These are phyloP conservation scores for Diophrys appendiculata DNA, from an alignment of 73 alveolate species.

Conservation along the genomic window DNA sequence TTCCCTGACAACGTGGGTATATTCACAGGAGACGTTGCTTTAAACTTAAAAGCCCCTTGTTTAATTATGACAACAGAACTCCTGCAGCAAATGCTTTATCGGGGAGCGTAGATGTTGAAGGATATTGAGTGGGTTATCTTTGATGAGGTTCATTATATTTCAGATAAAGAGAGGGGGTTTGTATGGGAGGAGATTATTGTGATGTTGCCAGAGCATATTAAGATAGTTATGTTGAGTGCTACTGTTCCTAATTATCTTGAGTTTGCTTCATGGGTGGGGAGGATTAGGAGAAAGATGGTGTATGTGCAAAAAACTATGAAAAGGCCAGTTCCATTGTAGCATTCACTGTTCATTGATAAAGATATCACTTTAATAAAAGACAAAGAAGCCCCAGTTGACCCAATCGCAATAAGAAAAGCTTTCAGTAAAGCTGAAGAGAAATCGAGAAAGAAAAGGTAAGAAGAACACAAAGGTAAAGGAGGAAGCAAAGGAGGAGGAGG, in stretches of 20 bases:
- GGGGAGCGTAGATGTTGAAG: constrained; percentile 79
- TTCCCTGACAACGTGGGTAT: constrained; percentile 96
- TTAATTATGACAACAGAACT: constrained; percentile 98
- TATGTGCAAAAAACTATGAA: constrained; percentile 88
- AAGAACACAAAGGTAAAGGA: constrained; percentile 26
- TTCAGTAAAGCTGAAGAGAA: constrained; percentile 57
- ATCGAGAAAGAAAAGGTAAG: constrained; percentile 67
- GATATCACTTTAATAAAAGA: constrained; percentile 76
- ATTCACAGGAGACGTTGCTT: constrained; percentile 89
- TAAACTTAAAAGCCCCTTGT: constrained; percentile 87
- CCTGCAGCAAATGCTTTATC: constrained; percentile 82
- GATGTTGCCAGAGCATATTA: constrained; percentile 90
- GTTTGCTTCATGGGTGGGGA: constrained; percentile 99
- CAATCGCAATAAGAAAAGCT: constrained; percentile 63
- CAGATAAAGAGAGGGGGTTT: constrained; percentile 97
- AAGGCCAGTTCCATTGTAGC: constrained; percentile 97
- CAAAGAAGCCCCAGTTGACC: constrained; percentile 54
- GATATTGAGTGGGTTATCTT: constrained; percentile 94
- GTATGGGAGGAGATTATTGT: constrained; percentile 99
- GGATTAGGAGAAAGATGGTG: constrained; percentile 82
- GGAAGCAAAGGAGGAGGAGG: constrained; percentile 10
- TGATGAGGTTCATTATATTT: constrained; percentile 97
- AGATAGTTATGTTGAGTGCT: constrained; percentile 95
- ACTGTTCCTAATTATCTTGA: constrained; percentile 97
- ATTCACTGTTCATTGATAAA: constrained; percentile 71